These are phyloP conservation scores for Prosopis cineraria DNA, from an alignment of 306 rosid species.

Conservation along the genomic window DNA sequence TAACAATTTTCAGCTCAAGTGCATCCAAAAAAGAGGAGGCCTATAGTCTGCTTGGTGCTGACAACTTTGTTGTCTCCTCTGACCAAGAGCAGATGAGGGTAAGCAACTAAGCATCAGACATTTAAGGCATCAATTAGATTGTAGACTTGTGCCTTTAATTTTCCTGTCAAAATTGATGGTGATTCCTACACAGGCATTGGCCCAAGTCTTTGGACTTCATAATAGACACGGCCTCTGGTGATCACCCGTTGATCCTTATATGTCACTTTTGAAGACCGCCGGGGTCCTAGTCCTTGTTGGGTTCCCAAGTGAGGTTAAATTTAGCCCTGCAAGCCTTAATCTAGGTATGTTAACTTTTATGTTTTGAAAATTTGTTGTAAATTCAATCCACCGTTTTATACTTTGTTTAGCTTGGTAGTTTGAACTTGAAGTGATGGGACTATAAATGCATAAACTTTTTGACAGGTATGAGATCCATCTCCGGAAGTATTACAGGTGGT, in stretches of 20 bases:
- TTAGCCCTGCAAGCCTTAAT: constrained; percentile 68
- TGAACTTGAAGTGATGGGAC: background rate
- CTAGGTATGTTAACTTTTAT: constrained; percentile 48
- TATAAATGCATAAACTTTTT: constrained; percentile 18
- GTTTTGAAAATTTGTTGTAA: constrained; percentile 5
- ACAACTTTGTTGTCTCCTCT: constrained; percentile 75
- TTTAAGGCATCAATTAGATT: background rate
- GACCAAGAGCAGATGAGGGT: constrained; percentile 75
- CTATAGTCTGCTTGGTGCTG: constrained; percentile 68
- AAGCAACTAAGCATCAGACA: background rate
- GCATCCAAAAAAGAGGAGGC: constrained; percentile 86
- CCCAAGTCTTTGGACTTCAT: constrained; percentile 70
- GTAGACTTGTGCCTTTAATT: background rate
- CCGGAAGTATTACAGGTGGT: constrained; percentile 72
- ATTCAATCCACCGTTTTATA: background rate
- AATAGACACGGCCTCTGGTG: constrained; percentile 85
- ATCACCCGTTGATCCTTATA: constrained; percentile 83
- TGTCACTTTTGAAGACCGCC: constrained; percentile 65
- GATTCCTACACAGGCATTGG: constrained; percentile 53
- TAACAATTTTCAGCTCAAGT: constrained; percentile 82
- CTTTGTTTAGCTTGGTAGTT: background rate
- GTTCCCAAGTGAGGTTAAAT: constrained; percentile 75
- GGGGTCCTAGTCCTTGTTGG: constrained; percentile 74
- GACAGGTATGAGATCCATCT: constrained; percentile 62
- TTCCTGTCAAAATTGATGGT: constrained; percentile 18